Conservation (phyloP, 768 basidiomycete genomes). For the Lentinula sp. region DNA sequence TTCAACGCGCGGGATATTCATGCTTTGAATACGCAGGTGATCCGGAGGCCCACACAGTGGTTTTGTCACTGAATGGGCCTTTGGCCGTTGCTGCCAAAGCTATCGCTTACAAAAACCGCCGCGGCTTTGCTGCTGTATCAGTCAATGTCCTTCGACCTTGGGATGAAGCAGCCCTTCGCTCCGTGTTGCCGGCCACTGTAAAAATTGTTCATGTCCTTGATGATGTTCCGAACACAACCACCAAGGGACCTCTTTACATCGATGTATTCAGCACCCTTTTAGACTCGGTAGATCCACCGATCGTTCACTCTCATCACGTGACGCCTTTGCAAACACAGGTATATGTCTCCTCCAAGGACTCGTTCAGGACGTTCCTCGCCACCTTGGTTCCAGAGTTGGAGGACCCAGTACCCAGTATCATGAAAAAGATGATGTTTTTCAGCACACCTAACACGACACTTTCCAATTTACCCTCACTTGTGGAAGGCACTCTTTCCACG, state of each 20-base stretch:
- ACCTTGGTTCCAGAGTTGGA: slow-evolving; percentile 19
- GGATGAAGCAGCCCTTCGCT: slow-evolving; percentile 59
- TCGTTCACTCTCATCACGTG: slow-evolving; percentile 51
- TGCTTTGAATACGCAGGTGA: slow-evolving; percentile 76
- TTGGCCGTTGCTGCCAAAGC: slow-evolving; percentile 61
- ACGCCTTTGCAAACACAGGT: slow-evolving; percentile 50
- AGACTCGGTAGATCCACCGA: slow-evolving; percentile 23
- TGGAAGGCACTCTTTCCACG: slow-evolving; percentile 54
- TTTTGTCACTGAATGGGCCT: slow-evolving; percentile 74
- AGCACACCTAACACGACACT: slow-evolving; percentile 52
- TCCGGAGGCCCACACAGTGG: slow-evolving; percentile 49
- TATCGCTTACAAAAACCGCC: slow-evolving; percentile 27
- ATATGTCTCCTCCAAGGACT: slow-evolving; percentile 36
- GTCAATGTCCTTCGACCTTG: slow-evolving; percentile 85
- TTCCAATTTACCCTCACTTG: slow-evolving; percentile 45
- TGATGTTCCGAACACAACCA: slow-evolving; percentile 59
- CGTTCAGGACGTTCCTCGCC: slow-evolving; percentile 28
- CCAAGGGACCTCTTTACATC: slow-evolving; percentile 62
- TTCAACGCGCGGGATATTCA: slow-evolving; percentile 57
- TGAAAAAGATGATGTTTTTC: slow-evolving; percentile 64
- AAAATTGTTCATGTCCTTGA: slow-evolving; percentile 67
- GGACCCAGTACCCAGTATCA: slow-evolving; percentile 32
- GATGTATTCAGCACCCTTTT: slow-evolving; percentile 64
- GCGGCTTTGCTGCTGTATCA: slow-evolving; percentile 58
- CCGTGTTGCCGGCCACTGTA: slow-evolving; percentile 52